These are phyloP conservation scores for Mycena latifolia DNA, from an alignment of 768 basidiomycete genomes.

Conservation along the genomic window DNA sequence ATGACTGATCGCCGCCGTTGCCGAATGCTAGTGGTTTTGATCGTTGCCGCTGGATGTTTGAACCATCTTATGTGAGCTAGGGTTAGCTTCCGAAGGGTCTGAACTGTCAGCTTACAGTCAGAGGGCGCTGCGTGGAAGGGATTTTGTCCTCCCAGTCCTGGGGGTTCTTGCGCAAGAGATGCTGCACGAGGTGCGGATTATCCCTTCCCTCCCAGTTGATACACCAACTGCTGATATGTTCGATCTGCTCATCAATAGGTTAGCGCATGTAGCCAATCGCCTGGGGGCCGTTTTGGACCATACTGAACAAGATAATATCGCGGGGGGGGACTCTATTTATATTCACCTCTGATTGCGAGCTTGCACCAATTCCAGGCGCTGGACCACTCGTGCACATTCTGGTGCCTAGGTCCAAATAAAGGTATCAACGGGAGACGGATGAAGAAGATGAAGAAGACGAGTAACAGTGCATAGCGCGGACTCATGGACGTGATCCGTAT, in stretches of 20 bases:
- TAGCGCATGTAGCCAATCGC: constrained; percentile 13
- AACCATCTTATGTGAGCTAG: no score
- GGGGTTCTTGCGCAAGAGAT: constrained; percentile 28
- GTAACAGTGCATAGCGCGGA: no score
- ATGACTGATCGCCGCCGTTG: no score
- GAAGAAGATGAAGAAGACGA: no score
- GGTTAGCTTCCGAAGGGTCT: no score
- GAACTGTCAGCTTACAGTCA: no score
- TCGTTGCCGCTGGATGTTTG: no score
- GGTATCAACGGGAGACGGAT: no score
- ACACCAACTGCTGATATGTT: constrained; percentile 24
- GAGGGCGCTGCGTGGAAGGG: no score
- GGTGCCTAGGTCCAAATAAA: no score
- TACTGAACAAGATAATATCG: constrained; percentile 38
- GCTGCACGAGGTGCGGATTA: constrained; percentile 12
- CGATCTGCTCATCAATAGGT: constrained; percentile 1
- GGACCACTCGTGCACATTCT: constrained; percentile 41
- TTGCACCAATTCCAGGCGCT: constrained; percentile 45
- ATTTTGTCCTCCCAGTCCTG: constrained; percentile 1
- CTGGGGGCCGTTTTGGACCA: constrained; percentile 32
- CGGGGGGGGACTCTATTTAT: constrained; percentile 27
- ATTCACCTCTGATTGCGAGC: constrained; percentile 19
- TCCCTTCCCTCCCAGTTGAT: constrained; percentile 30
- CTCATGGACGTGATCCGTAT: no score
- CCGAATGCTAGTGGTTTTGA: no score